Evolutionary conservation across 768 basidiomycete species (phyloP).

Genomic region (Suillus subalutaceus): DNA sequence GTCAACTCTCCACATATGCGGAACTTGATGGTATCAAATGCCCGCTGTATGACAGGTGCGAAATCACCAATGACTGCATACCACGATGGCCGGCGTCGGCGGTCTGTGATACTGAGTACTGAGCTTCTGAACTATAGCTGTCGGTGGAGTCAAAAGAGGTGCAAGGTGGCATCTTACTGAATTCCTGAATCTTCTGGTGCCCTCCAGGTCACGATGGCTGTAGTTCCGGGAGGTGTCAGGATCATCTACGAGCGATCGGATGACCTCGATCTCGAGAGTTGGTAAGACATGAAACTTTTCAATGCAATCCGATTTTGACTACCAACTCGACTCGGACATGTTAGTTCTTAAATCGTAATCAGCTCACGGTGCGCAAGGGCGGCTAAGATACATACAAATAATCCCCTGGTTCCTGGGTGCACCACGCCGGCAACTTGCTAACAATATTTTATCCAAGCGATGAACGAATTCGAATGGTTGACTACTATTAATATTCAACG

Average conservation of each 20-base stretch:
- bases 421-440: neutral
- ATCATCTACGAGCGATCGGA: too few species aligned
- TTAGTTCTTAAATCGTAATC: too few species aligned
- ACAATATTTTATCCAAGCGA: neutral
- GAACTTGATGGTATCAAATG: slow-evolving; percentile 65
- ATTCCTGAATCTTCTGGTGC: neutral
- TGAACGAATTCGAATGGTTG: neutral
- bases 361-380: neutral
- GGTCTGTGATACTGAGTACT: slow-evolving; percentile 48
- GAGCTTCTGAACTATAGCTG: slow-evolving; percentile 34
- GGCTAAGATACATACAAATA: neutral
- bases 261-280: too few species aligned
- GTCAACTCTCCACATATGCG: slow-evolving; percentile 26
- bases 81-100: slow-evolving; percentile 65
- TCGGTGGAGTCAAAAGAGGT: neutral
- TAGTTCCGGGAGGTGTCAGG: too few species aligned
- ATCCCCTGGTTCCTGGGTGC: neutral
- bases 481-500: too few species aligned
- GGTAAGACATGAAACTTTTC: too few species aligned
- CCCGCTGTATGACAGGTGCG: slow-evolving; percentile 53
- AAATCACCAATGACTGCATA: slow-evolving; percentile 74
- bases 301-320: too few species aligned
- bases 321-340: too few species aligned
- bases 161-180: neutral
- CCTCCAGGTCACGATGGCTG: too few species aligned